Percentiles rank a stretch among this genome's conserved stretches.
Evolutionary conservation across 2,329 filamentous ascomycete genomes (phyloP).

Genomic region (Teratosphaeria zuluensis): DNA sequence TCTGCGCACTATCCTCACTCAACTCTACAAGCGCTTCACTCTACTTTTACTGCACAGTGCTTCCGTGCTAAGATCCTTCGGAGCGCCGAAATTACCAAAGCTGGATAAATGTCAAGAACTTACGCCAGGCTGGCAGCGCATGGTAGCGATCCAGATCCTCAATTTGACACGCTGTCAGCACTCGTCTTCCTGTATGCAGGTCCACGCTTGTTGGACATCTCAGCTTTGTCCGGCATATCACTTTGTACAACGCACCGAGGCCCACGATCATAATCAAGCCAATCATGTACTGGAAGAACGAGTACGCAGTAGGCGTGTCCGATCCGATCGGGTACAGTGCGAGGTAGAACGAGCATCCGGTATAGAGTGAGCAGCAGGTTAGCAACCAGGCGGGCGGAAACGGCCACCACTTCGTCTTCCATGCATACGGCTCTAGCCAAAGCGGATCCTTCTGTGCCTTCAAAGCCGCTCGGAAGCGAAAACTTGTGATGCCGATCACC

Average conservation of each 20-base stretch:
- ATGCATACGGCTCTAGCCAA: constrained; percentile 52
- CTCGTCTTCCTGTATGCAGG: constrained; percentile 4
- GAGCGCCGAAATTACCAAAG: neutral
- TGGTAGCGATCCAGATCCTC: constrained; percentile 7
- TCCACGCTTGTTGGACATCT: constrained; percentile 7
- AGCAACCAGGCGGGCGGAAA: constrained; percentile 7
- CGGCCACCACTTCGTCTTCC: constrained; percentile 49
- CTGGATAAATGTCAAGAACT: neutral
- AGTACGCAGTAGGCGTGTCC: constrained; percentile 22
- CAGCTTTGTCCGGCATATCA: constrained; percentile 6
- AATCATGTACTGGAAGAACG: constrained; percentile 24
- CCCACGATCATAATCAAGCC: constrained; percentile 44
- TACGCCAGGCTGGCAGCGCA: constrained; percentile 1
- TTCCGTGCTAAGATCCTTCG: neutral
- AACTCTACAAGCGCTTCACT: too few relatives aligned
- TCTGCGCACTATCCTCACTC: too few relatives aligned
- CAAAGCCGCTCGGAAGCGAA: constrained; percentile 78
- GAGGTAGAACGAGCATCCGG: constrained; percentile 7
- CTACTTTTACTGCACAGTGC: neutral
- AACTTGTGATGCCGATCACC: constrained; percentile 75
- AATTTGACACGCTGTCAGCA: constrained; percentile 9
- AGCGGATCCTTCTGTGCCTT: constrained; percentile 50
- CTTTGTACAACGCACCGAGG: constrained; percentile 3
- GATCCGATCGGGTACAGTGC: constrained; percentile 18
- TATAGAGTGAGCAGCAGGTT: constrained; percentile 7